Evolutionary conservation across 2,329 filamentous ascomycete species (phyloP).

Genomic region (Monilinia polystroma): DNA sequence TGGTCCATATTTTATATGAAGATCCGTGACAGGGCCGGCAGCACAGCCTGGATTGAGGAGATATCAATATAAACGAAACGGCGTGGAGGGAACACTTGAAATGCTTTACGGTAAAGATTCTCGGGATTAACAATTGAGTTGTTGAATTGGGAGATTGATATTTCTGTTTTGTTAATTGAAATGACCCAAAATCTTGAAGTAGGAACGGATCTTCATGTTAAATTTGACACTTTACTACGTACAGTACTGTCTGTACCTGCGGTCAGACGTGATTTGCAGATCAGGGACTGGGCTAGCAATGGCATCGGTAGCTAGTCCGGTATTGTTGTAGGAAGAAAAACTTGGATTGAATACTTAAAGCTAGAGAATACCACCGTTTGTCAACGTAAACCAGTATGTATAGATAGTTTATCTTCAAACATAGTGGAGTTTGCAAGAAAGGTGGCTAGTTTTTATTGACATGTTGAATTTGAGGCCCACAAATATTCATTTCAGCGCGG

Average conservation of each 20-base stretch:
- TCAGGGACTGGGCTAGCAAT: slow-evolving; percentile 1
- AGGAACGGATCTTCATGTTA: background rate
- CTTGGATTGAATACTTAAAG: background rate
- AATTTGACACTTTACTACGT: background rate
- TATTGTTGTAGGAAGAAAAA: no score
- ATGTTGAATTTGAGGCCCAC: background rate
- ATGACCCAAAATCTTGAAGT: background rate
- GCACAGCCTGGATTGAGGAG: background rate
- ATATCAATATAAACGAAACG: slow-evolving; percentile 13
- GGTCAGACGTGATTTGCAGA: slow-evolving; percentile 1
- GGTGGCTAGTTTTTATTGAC: slow-evolving; percentile 3
- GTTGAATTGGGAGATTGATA: background rate
- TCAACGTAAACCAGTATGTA: background rate
- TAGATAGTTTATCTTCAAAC: background rate
- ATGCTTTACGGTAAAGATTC: slow-evolving; percentile 1
- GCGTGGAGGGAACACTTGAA: background rate
- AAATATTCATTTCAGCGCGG: background rate
- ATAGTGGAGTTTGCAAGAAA: background rate
- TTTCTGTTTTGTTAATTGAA: background rate
- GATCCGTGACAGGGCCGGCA: background rate
- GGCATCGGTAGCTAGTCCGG: background rate
- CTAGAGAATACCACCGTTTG: background rate
- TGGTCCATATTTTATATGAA: background rate
- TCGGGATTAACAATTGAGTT: background rate
- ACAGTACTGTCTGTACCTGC: background rate